Base-by-base conservation (phyloP, 2,329 filamentous ascomycete genomes). In the Epichloe scottii region DNA sequence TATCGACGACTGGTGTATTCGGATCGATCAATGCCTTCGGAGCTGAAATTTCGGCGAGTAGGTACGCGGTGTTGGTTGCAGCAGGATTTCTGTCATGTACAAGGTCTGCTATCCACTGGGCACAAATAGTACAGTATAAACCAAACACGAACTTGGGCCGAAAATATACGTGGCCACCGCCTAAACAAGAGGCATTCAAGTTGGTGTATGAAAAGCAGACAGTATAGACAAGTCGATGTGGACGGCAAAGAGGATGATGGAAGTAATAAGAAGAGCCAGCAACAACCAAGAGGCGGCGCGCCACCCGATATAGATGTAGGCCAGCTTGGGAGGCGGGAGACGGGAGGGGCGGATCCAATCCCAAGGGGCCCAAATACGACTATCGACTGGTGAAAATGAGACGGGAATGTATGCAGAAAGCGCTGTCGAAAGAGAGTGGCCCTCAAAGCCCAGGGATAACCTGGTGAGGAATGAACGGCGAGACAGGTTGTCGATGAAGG, bases 391-490 rank as follows among this genome's bases (percentile, higher is more conserved):
- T 35, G 12, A 48, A 26, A 41, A 34, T 39, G 39, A 47, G 48
- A 34, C 45, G 48, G 49, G 49, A 56, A 56, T 56, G 56, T 47
- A 53, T 50, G 50, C 41, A 48, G 46, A 34, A 51, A 48, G 52
- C 17, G 50, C 46, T 47, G 55, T 49, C 53, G 48, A 51, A 21
- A 49, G 49, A 35, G 37, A 53, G 53, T 53, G 56, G 53, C 59
- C 58, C 57, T 60, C 55, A 54, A 56, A 40, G 44, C 52, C 51
- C 55, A 65, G 63, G 65, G 63, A 63, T 61, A 54, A 54, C 54
- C 46, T 55, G 50, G 52, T 53, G 57, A 61, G 62, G 66, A 67
- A 67, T 68, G 66, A 62, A 53, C 62, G 55, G 59, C 64, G 60
- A 68, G 66, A 67, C 65, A 67, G 56, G 55, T 49, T 49, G 46